These are phyloP conservation scores for Aspergillus novofumigatus DNA, from an alignment of 2,329 filamentous ascomycete species.

Conservation along the genomic window DNA sequence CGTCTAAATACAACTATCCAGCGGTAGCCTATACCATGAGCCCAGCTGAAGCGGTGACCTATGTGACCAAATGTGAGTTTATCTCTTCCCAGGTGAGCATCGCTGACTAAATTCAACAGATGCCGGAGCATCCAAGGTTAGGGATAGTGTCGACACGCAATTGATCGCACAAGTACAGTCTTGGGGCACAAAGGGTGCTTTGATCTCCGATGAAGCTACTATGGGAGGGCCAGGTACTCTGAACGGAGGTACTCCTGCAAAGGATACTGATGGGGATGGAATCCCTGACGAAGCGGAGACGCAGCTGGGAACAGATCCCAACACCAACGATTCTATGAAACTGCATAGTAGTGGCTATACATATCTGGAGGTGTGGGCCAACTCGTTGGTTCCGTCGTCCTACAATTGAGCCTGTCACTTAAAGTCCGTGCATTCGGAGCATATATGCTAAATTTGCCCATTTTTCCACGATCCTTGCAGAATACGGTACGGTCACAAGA, in stretches of 20 bases:
- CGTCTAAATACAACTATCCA: slow-evolving; percentile 11
- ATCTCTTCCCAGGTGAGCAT: background rate
- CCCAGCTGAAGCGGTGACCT: slow-evolving; percentile 7
- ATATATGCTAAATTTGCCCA: background rate
- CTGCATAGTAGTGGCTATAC: slow-evolving; percentile 13
- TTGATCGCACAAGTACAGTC: slow-evolving; percentile 11
- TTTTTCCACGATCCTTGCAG: background rate
- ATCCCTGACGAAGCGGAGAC: slow-evolving; percentile 14
- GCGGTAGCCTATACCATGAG: slow-evolving; percentile 5
- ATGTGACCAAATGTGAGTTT: slow-evolving; percentile 11
- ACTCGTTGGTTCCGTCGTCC: slow-evolving; percentile 12
- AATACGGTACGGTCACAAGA: background rate
- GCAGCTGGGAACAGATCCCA: slow-evolving; percentile 13
- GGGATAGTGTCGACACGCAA: slow-evolving; percentile 9
- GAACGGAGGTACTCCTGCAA: slow-evolving; percentile 5
- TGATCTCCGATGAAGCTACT: slow-evolving; percentile 14
- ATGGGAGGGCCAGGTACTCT: slow-evolving; percentile 13
- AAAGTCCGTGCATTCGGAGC: background rate
- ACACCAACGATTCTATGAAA: slow-evolving; percentile 11
- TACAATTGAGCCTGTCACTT: slow-evolving; percentile 1
- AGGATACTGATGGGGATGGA: slow-evolving; percentile 15
- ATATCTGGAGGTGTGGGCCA: slow-evolving; percentile 15
- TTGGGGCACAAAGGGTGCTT: slow-evolving; percentile 8
- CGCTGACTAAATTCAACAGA: background rate
- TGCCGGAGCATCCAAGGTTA: slow-evolving; percentile 13